Base-by-base conservation (phyloP, 2,329 filamentous ascomycete genomes). In the Cordyceps tenuipes region DNA sequence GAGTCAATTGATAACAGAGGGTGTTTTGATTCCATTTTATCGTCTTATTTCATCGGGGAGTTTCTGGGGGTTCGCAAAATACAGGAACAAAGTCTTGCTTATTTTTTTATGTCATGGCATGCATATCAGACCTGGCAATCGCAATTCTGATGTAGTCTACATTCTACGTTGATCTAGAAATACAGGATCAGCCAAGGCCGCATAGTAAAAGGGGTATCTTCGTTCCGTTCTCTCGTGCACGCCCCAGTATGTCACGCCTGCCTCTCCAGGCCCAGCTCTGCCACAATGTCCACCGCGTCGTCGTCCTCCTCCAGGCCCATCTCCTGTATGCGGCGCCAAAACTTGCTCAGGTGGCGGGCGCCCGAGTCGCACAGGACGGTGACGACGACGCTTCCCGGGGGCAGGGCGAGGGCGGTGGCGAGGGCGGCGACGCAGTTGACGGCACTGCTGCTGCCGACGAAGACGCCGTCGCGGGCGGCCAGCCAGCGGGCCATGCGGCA, bases 401-500 rank as follows among this genome's bases (percentile, higher is more conserved):
- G 82, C 63, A 92, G 74, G 47, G 77, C 76, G 69, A 86, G 80
- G 29, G 89, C 89, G 4, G 87, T 79, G 55, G 81, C 81, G 10
- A 89, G 86, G 23, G 90, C 88, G 5, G 89, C 90, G 47, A 90
- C 88, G 80, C 92, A 96, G 72, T 99, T 99, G 57, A 99, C 93
- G n/a, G 92, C 89, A 72, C 89, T 96, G 71, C 91, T 96, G 71
- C 92, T 96, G 9, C 94, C 95, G 46, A 92, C 81, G 68, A 99
- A 99, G 57, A 99, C 86, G 8, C 94, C 94, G 72, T 99, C 94
- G 64, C 92, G 88, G 75, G 97, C 92, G 9, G 97, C 93, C 46
- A 99, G 76, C 91, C 91, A 97, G 63, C 90, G 81, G n/a, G 93
- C 94, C 94, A 99, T 99, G 59, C 81, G 82, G 71, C 90, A 85